Percentiles rank a stretch among this genome's conserved stretches.
Conservation (phyloP, 2,329 filamentous ascomycete species). For the Herpotrichia juniperi region DNA sequence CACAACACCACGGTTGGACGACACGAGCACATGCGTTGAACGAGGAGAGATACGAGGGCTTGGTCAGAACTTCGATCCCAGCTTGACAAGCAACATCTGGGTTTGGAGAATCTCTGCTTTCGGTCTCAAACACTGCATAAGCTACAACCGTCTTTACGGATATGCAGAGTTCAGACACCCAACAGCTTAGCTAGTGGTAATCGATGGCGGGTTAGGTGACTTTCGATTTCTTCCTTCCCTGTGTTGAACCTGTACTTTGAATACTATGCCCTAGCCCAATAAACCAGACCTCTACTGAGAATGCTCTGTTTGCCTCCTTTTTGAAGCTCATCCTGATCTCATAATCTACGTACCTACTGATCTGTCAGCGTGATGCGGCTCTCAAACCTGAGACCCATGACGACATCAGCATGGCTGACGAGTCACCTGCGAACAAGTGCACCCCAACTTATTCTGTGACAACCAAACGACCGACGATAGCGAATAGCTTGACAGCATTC, state of each 20-base stretch:
- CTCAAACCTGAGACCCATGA: slow-evolving; percentile 40
- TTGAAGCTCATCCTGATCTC: slow-evolving; percentile 11
- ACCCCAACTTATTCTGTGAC: background rate
- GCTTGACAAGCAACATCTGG: slow-evolving; percentile 9
- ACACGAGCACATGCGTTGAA: background rate
- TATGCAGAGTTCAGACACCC: background rate
- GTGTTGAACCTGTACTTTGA: slow-evolving; percentile 27
- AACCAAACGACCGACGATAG: background rate
- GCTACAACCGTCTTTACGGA: slow-evolving; percentile 2
- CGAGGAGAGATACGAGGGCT: background rate
- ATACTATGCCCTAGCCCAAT: slow-evolving; percentile 19
- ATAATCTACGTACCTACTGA: slow-evolving; percentile 21
- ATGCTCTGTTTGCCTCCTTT: slow-evolving; percentile 1
- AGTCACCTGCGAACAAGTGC: slow-evolving; percentile 8
- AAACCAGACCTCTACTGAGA: slow-evolving; percentile 3
- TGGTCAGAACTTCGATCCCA: background rate
- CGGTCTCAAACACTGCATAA: background rate
- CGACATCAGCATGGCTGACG: slow-evolving; percentile 32
- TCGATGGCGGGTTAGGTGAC: slow-evolving; percentile 4
- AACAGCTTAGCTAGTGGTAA: slow-evolving; percentile 6
- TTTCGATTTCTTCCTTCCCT: slow-evolving; percentile 13
- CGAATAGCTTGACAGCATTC: background rate
- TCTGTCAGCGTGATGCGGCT: slow-evolving; percentile 38
- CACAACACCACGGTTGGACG: slow-evolving; percentile 2
- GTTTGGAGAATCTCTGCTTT: background rate